Conservation (phyloP, 257 asterid species). For the Solanum chilense region DNA sequence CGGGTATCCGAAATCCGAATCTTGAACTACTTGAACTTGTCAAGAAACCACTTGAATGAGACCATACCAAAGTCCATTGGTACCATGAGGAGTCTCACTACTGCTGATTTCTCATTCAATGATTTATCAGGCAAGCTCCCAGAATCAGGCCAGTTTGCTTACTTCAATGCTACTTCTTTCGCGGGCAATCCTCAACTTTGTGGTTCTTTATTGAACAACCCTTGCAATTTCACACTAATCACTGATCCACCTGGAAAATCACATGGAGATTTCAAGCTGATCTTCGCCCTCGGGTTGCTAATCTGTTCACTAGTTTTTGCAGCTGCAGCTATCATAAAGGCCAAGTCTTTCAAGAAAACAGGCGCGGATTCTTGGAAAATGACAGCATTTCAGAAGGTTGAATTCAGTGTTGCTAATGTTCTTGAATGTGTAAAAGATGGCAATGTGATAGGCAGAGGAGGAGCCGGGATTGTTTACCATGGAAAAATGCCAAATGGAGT, state of each 20-base stretch:
- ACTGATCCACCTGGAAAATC: slow-evolving; percentile 20
- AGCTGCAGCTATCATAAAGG: slow-evolving; percentile 58
- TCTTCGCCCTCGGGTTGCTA: slow-evolving; percentile 66
- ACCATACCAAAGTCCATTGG: slow-evolving; percentile 56
- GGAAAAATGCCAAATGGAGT: slow-evolving; percentile 64
- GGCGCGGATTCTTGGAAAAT: slow-evolving; percentile 54
- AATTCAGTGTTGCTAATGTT: slow-evolving; percentile 56
- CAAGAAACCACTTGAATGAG: slow-evolving; percentile 60
- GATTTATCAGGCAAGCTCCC: slow-evolving; percentile 76
- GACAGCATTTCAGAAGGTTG: slow-evolving; percentile 81
- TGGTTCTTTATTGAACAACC: slow-evolving; percentile 48
- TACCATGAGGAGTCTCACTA: slow-evolving; percentile 77
- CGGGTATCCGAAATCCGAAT: slow-evolving; percentile 51
- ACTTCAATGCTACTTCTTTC: slow-evolving; percentile 66
- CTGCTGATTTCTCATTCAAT: slow-evolving; percentile 87
- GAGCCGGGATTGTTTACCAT: slow-evolving; percentile 87
- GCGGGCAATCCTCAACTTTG: slow-evolving; percentile 81
- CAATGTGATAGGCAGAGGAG: slow-evolving; percentile 87
- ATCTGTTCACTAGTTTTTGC: slow-evolving; percentile 68
- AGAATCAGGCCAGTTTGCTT: slow-evolving; percentile 69
- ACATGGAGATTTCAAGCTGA: slow-evolving; percentile 50
- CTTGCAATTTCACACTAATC: slow-evolving; percentile 34
- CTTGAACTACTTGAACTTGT: slow-evolving; percentile 67
- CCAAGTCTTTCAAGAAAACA: slow-evolving; percentile 63
- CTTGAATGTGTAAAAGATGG: slow-evolving; percentile 87